Evolutionary conservation across 2,329 filamentous ascomycete genomes (phyloP), one percentile per base, ranked within the genome.

Genomic region (Ascosphaera aggregata): DNA sequence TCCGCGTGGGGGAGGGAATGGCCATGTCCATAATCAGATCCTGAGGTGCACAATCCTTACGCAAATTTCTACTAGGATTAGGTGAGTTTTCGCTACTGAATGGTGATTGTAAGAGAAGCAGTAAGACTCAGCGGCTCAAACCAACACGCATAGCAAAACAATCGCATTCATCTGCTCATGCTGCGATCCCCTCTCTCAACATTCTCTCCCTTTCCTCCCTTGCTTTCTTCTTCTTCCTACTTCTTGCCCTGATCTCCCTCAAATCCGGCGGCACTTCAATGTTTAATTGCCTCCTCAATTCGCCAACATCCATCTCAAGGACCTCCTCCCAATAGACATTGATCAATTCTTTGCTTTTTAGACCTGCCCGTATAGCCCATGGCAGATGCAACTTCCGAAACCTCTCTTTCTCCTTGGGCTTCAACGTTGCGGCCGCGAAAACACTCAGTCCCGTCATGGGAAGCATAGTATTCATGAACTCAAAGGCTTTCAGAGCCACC

Each of bases 281-380:
- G 2, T 80, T 76, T 48, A 98, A 54, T 53, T 84, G 68, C 3
- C 51, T 56, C 46, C 89, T 69, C 54, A 98, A 53, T 46, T 76
- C 79, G 39, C 72, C 67, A 18, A 92, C 80, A 56, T 92, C 76
- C 41, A 73, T 80, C 60, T 85, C 76, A 47, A 98, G 59, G 60
- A 86, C 71, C 63, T 95, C 82, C 59, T 98, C 89, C 89, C 89
- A 98, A 54, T 93, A 98, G 1, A 98, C 76, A 56, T 94, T 94
- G 47, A 98, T 85, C 24, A 95, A 64, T 51, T 92, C 80, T 49
- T 78, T 72, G 37, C 73, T 69, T 40, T 69, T 61, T 45, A 82
- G 56, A 11, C 89, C 89, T 55, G 92, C 95, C 40, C 71, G 63
- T 35, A 94, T 58, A 27, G 89, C 89, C 89, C 89, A 98, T 1